A percentile compares a stretch with the other conserved stretches of the same genome.
Conservation (phyloP, 495 filamentous ascomycete genomes). For the Aspergillus sclerotioniger region DNA sequence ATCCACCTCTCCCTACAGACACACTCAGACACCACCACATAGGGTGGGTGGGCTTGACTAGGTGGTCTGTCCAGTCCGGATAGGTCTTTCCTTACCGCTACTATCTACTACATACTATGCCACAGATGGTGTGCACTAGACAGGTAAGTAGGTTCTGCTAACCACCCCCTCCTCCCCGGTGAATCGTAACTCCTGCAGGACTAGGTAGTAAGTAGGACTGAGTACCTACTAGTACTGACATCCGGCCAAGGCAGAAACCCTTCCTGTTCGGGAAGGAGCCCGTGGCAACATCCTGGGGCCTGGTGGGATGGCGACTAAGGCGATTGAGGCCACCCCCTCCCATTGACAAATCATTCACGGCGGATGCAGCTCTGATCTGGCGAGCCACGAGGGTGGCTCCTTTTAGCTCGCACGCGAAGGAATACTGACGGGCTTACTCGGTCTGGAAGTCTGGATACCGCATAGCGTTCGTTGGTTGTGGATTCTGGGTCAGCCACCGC, state of each 20-base stretch:
- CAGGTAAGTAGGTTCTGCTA: too few species aligned
- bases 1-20: too few species aligned
- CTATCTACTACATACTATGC: too few species aligned
- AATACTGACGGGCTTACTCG: conserved; percentile 11
- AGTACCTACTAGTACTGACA: too few species aligned
- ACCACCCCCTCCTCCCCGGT: too few species aligned
- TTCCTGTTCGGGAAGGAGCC: conserved; percentile 1
- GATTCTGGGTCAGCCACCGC: background rate
- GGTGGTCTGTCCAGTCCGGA: too few species aligned
- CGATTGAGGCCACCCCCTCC: background rate
- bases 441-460: conserved; percentile 4
- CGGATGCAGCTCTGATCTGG: conserved; percentile 9
- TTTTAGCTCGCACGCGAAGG: conserved; percentile 9
- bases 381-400: conserved; percentile 17
- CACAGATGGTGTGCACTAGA: too few species aligned
- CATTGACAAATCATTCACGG: conserved; percentile 15
- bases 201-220: too few species aligned
- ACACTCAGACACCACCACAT: too few species aligned
- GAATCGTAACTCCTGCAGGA: too few species aligned
- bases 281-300: background rate
- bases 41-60: too few species aligned
- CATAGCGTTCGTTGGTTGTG: background rate
- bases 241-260: background rate
- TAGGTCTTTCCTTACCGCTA: too few species aligned
- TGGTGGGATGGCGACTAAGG: conserved; percentile 7